Base-by-base conservation (phyloP, 129 eudicot species). In the Centaurea solstitialis region DNA sequence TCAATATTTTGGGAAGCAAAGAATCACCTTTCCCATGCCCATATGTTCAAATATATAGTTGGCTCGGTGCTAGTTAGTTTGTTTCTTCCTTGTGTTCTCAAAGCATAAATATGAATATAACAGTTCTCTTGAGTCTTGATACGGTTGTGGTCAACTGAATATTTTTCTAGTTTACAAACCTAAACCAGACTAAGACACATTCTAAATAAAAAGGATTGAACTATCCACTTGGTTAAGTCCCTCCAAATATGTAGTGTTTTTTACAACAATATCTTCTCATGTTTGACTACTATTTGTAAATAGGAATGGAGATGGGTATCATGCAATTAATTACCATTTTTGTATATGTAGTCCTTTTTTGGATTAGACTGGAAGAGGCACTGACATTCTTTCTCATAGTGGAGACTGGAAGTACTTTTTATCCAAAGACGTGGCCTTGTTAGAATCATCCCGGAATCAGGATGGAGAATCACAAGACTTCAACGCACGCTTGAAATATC, bases 341-440 rank as follows among this genome's bases (percentile, higher is more conserved):
- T 28, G 82, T 21, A 76, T 77, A 61, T 41, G 65, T 64, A 40
- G 26, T 71, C 78, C 86, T 70, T 82, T 82, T 82, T 70, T 39
- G 81, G 70, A 65, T 82, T 70, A 57, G 77, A 76, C 38, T 43
- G 68, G 86, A 70, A 12, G 82, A 15, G 66, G 43, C 70, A 76
- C 86, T 76, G 73, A 76, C 30, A 61, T 82, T 76, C 86, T 82
- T 82, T 82, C 73, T 76, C 86, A 82, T 82, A 38, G 43, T 30
- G 73, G 53, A 76, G 21, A 76, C 85, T 39, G 72, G 77, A 82
- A 70, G 57, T 66, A 68, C 62, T 50, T 68, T 68, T 81, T 75
- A 75, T 69, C 45, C 57, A 70, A 75, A 69, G 33, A 57, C 2
- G 9, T 38, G 79, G 84, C 79, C 84, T 47, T 23, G 28, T 61